Base-by-base conservation (phyloP, 2,329 filamentous ascomycete species). In the Knufia fluminis region DNA sequence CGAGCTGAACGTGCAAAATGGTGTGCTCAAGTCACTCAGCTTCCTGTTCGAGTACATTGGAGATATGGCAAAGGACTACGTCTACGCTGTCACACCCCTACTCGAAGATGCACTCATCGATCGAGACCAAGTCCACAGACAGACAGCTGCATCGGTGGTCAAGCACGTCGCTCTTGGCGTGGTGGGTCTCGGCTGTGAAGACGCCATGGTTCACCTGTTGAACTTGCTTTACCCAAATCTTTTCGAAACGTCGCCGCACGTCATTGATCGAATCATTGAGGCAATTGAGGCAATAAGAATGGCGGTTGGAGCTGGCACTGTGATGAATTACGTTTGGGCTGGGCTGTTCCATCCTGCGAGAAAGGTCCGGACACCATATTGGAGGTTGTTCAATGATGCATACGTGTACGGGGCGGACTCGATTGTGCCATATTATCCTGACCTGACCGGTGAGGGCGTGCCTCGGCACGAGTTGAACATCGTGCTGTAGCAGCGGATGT, bases 1-100 rank as follows among this genome's bases (percentile, higher is more conserved):
- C 0, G 92, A 98, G 69, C 83, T 98, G 58, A 98, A 98, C 65
- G 92, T 98, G 22, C 92, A 98, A 66, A 98, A 98, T 60, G 92
- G 92, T 71, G 92, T 98, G 28, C 82, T 98, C 64, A 98, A 98
- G 68, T 90, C 90, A 3, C 77, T 98, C 47, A 94, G 87, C 4
- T 98, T 98, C 77, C 76, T 98, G 53, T 98, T 97, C 64, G 92
- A 98, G 65, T 98, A 98, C 70, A 98, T 98, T 66, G 92, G 92
- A 55, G 92, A 98, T 69, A 97, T 98, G 92, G 88, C 89, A 56
- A 98, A 97, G 71, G 92, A 98, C 68, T 98, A 98, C 66, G 92
- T 98, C 64, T 98, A 98, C 63, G 92, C 94, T 16, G 90, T 98
- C 28, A 96, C 90, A 1, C 92, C 92, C 4, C 75, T 98, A 8